These are phyloP conservation scores for Cladosporium sp. DNA, from an alignment of 2,329 filamentous ascomycete species.

Conservation along the genomic window DNA sequence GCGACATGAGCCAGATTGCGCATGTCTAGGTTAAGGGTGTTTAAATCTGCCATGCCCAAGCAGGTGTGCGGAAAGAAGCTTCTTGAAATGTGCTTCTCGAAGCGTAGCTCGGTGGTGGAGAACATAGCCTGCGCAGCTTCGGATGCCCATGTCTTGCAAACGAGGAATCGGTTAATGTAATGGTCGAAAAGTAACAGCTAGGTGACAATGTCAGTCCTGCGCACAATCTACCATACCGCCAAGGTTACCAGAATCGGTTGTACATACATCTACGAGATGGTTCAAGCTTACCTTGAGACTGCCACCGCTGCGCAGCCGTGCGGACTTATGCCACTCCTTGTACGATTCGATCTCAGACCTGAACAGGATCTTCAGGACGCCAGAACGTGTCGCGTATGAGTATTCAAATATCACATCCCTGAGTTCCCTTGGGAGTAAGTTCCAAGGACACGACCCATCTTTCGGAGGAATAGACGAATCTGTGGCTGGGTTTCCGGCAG, in stretches of 20 bases:
- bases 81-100: neutral
- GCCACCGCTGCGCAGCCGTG: neutral
- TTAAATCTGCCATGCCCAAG: neutral
- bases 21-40: neutral
- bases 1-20: neutral
- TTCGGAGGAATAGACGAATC: neutral
- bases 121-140: conserved; percentile 1
- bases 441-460: neutral
- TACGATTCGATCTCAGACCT: neutral
- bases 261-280: too few relatives aligned
- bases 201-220: neutral
- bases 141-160: neutral
- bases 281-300: neutral
- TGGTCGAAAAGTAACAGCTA: neutral
- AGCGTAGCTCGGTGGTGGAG: neutral
- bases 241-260: neutral
- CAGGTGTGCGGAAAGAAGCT: neutral
- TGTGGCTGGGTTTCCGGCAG: neutral
- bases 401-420: neutral
- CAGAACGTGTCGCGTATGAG: neutral
- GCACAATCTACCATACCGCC: neutral
- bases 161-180: conserved; percentile 1
- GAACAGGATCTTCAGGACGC: neutral
- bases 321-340: neutral
- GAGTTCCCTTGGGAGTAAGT: neutral